phyloP scores from a whole-genome alignment of 805 yeast species.

The Metschnikowia hibisci region DNA sequence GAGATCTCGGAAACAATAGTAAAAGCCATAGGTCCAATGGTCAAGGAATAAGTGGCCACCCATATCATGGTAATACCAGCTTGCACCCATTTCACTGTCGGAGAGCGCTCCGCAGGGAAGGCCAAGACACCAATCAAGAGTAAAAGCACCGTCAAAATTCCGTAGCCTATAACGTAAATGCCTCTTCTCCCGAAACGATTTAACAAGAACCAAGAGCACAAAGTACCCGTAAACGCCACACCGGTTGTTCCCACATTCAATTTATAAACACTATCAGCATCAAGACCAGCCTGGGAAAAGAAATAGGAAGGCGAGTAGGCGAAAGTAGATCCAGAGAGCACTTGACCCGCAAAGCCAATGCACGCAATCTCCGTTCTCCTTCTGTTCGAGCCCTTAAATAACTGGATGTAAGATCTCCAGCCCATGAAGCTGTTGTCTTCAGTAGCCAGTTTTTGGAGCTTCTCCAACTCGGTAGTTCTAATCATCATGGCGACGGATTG shows the following conservation, averaged over 20 bases:
- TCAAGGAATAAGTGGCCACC: slow-evolving; percentile 10
- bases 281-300: slow-evolving; percentile 13
- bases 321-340: slow-evolving; percentile 11
- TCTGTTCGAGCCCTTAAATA: slow-evolving; percentile 7
- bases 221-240: slow-evolving; percentile 11
- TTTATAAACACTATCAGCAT: slow-evolving; percentile 8
- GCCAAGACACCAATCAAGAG: slow-evolving; percentile 10
- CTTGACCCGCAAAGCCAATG: slow-evolving; percentile 11
- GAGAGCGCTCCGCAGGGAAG: slow-evolving; percentile 17
- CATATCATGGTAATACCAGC: slow-evolving; percentile 19
- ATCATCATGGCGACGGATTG: slow-evolving; percentile 23
- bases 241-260: slow-evolving; percentile 12
- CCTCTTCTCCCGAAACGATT: slow-evolving; percentile 7
- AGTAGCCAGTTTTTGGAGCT: slow-evolving; percentile 25
- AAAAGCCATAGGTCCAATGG: slow-evolving; percentile 13
- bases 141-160: slow-evolving; percentile 3
- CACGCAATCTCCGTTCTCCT: slow-evolving; percentile 11
- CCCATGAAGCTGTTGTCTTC: slow-evolving; percentile 18
- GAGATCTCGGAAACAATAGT: slow-evolving; percentile 12
- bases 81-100: slow-evolving; percentile 22
- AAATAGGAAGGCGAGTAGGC: slow-evolving; percentile 12
- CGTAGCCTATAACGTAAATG: slow-evolving; percentile 8
- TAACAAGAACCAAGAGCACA: slow-evolving; percentile 11
- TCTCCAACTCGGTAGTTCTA: slow-evolving; percentile 30
- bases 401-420: slow-evolving; percentile 23